phyloP scores from a whole-genome alignment of 2,329 filamentous ascomycete species.

The Hymenoscyphus scutula region DNA sequence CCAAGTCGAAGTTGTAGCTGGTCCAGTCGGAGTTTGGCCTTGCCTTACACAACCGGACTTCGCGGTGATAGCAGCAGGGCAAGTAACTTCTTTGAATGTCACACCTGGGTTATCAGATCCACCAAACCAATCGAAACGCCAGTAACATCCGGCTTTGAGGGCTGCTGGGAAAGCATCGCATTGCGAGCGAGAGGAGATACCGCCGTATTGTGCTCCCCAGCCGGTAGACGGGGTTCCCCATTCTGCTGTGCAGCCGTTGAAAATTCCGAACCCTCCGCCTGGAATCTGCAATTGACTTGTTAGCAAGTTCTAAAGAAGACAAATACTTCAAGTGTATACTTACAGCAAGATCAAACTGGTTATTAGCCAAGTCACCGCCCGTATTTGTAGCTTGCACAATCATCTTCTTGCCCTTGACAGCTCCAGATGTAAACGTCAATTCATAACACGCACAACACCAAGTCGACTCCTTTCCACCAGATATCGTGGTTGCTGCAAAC shows the following conservation, averaged over 20 bases:
- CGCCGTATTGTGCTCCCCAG: constrained; percentile 50
- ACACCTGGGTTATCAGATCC: constrained; percentile 48
- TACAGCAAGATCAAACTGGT: constrained; percentile 56
- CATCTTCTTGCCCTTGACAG: constrained; percentile 59
- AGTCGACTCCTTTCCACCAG: constrained; percentile 52
- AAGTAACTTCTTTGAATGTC: constrained; percentile 46
- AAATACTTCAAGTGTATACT: constrained; percentile 12
- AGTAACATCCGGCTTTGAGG: constrained; percentile 48
- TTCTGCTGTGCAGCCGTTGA: constrained; percentile 51
- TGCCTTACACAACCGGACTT: constrained; percentile 41
- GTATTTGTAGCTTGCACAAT: constrained; percentile 65
- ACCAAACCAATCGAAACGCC: constrained; percentile 53
- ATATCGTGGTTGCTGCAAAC: constrained; percentile 60
- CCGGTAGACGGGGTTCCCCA: constrained; percentile 44
- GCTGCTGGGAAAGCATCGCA: constrained; percentile 45
- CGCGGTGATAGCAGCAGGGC: constrained; percentile 45
- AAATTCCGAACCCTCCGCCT: constrained; percentile 57
- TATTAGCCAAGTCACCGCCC: constrained; percentile 52
- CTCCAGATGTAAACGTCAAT: constrained; percentile 45
- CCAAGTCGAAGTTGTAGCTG: constrained; percentile 10
- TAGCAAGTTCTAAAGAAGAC: constrained; percentile 39
- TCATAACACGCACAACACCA: constrained; percentile 68
- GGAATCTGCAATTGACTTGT: constrained; percentile 47
- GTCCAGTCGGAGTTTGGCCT: constrained; percentile 40
- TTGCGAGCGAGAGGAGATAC: constrained; percentile 42